Percentiles rank a stretch among this genome's conserved stretches.
Conservation (phyloP, 2,329 filamentous ascomycete species). For the Balansia obtecta region DNA sequence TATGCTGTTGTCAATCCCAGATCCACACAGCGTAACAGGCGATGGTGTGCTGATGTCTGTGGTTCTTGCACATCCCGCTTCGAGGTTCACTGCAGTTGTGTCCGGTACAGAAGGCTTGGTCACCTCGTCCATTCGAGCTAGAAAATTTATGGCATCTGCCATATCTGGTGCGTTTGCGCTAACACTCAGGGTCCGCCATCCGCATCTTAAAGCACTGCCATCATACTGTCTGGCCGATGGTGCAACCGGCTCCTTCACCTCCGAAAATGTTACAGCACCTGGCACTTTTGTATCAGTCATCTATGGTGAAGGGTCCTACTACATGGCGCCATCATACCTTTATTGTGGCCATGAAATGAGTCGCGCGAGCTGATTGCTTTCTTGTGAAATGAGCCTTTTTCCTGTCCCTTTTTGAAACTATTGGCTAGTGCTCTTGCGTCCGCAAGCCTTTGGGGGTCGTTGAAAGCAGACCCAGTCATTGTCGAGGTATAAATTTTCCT, state of each 20-base stretch:
- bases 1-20: background rate
- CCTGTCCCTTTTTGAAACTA: conserved; percentile 13
- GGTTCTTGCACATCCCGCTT: background rate
- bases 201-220: background rate
- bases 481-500: background rate
- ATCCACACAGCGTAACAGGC: background rate
- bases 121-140: conserved; percentile 1
- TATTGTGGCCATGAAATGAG: background rate
- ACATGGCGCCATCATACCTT: background rate
- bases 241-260: background rate
- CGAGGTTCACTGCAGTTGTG: background rate
- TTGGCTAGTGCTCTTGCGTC: conserved; percentile 16
- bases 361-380: background rate
- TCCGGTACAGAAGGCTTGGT: background rate
- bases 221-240: conserved; percentile 2
- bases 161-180: background rate
- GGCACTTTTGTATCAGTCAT: background rate
- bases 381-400: background rate
- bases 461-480: conserved; percentile 11
- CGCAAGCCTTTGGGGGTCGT: conserved; percentile 14
- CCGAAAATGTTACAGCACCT: background rate
- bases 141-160: conserved; percentile 3
- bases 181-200: background rate
- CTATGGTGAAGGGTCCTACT: background rate
- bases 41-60: background rate